phyloP scores from a whole-genome alignment of 2,329 filamentous ascomycete genomes.

The Fusarium falciforme region DNA sequence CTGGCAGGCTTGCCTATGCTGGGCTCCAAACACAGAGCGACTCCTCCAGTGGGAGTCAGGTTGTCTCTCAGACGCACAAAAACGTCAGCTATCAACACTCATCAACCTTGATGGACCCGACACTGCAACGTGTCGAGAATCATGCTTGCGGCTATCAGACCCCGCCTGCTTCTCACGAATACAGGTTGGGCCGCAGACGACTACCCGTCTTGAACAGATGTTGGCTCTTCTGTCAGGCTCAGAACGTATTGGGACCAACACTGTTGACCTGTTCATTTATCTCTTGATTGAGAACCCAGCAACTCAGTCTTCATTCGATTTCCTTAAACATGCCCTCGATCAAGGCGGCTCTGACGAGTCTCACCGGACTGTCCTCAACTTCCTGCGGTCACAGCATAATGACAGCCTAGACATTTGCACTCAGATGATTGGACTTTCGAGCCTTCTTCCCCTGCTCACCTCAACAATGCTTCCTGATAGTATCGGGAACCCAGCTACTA shows the following conservation, averaged over 20 bases:
- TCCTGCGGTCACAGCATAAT: not conserved
- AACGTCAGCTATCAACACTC: not conserved
- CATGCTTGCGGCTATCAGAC: not conserved
- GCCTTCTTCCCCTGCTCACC: not conserved
- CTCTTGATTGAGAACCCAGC: not conserved
- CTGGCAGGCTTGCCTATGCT: not conserved
- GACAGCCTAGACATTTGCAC: not conserved
- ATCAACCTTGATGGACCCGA: not conserved
- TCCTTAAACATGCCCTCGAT: not conserved
- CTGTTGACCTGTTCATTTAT: not conserved
- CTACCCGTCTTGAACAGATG: not conserved
- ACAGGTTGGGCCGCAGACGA: not conserved
- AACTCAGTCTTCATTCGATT: not conserved
- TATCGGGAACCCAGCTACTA: not conserved
- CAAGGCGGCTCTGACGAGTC: not conserved
- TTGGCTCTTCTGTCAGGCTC: not conserved
- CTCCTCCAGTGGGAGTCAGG: not conserved
- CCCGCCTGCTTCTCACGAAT: not conserved
- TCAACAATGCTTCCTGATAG: not conserved
- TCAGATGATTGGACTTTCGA: not conserved
- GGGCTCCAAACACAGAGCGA: not conserved
- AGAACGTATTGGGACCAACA: not conserved
- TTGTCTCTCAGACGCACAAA: not conserved
- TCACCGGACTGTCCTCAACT: not conserved
- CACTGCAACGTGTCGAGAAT: not conserved